Base-by-base conservation (phyloP, 2,329 filamentous ascomycete genomes). In the Claviceps purpurea region DNA sequence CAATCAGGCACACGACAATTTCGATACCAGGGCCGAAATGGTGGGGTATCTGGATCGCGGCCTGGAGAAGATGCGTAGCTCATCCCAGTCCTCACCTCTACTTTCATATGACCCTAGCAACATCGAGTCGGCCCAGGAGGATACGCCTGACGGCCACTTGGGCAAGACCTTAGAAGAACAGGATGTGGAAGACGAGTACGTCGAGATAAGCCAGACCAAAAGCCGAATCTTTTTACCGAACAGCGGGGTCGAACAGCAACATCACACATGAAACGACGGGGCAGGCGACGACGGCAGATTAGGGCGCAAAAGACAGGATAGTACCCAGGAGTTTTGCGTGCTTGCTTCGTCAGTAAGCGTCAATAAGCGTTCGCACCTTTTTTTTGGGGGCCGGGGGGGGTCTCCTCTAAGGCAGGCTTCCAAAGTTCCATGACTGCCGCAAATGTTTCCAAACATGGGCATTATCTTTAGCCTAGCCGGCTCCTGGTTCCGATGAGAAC, bases 11-110 rank as follows among this genome's bases (percentile, higher is more conserved):
- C 62, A 64, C 30, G 67, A 70, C 41, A 69, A 70, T 43, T 71
- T 71, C 56, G 69, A 71, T 34, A 62, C 68, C 16, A 74, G 73
- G 56, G 71, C 70, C 7, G 69, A 72, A 42, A 69, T 75, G 61
- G 68, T 76, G n/a, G 67, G 69, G 50, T 71, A 74, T 54, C 68
- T 78, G 37, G 70, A 74, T 52, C 66, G 70, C 49, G 71, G 71
- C 7, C 62, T 74, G 22, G 64, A 62, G n/a, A 72, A 72, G 59
- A 69, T 75, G 58, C 68, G 71, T 46, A 64, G 57, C 47, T 50
- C 56, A 11, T 57, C 60, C 18, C 45, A 57, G 34, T 40, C 55
- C 39, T 54, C 58, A 34, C 46, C 57, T 34, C 30, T 34, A 16
- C 47, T 52, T 22, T 52, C 59, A 3, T 59, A 63, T 49, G 60